Percentiles rank a stretch among this genome's conserved stretches.
phyloP scores from a whole-genome alignment of 345 rosid genomes.

The Hirschfeldia incana region DNA sequence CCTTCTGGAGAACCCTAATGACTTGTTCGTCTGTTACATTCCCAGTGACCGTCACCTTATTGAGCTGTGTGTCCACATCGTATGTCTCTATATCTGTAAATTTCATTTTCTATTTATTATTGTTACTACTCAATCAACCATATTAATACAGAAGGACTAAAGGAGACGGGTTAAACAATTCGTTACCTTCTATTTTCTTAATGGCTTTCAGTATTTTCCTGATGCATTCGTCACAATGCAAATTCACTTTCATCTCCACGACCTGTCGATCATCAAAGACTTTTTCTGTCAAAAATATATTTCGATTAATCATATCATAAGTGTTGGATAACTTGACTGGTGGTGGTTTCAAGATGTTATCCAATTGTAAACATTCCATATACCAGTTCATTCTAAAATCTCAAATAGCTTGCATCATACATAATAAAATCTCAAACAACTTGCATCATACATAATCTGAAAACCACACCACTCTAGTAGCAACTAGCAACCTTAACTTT shows the following conservation, averaged over 20 bases:
- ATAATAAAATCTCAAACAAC: no score
- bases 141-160: neutral
- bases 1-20: conserved; percentile 71
- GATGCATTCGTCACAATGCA: conserved; percentile 79
- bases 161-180: no score
- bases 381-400: no score
- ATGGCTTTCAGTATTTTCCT: conserved; percentile 83
- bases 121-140: neutral
- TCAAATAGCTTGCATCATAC: no score
- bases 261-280: conserved; percentile 37
- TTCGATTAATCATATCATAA: no score
- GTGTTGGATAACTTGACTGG: neutral
- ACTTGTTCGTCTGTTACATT: conserved; percentile 73
- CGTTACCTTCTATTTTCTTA: conserved; percentile 75
- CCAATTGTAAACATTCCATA: no score
- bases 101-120: no score
- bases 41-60: conserved; percentile 81
- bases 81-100: conserved; percentile 71
- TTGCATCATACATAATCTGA: no score
- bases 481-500: neutral
- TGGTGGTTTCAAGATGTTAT: no score
- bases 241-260: conserved; percentile 77
- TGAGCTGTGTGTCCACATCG: conserved; percentile 71
- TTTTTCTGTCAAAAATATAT: no score
- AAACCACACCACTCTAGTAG: neutral